Conservation (phyloP, 306 rosid genomes). For the Crotalaria pallida region DNA sequence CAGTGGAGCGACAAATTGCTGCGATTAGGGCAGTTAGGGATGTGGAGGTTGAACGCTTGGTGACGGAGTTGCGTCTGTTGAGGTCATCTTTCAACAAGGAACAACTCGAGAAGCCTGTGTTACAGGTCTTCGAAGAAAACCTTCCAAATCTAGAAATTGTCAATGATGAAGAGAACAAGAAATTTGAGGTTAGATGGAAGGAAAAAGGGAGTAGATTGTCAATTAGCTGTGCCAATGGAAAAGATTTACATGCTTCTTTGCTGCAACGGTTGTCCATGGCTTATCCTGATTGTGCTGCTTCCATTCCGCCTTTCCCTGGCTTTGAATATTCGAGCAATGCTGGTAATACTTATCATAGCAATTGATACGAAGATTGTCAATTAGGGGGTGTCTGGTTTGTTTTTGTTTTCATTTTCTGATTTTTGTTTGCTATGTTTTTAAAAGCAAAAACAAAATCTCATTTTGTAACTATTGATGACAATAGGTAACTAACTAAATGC, state of each 20-base stretch:
- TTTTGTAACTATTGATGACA: no score
- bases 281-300: conserved; percentile 46
- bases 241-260: conserved; percentile 44
- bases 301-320: conserved; percentile 48
- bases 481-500: background rate
- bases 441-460: background rate
- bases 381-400: background rate
- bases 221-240: conserved; percentile 27
- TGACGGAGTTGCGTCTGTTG: conserved; percentile 61
- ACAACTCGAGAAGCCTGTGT: conserved; percentile 45
- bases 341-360: conserved; percentile 24
- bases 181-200: conserved; percentile 48
- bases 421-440: background rate
- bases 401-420: no score
- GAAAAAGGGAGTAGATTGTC: conserved; percentile 19
- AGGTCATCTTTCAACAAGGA: conserved; percentile 55
- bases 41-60: conserved; percentile 56
- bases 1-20: conserved; percentile 55
- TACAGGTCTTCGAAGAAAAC: conserved; percentile 45
- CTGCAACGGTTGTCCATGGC: conserved; percentile 57
- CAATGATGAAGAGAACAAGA: conserved; percentile 27
- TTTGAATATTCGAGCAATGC: conserved; percentile 55
- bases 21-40: conserved; percentile 81
- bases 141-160: conserved; percentile 49
- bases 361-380: background rate